Evolutionary conservation across 2,329 filamentous ascomycete genomes (phyloP).

Genomic region (Helotiales sp.): DNA sequence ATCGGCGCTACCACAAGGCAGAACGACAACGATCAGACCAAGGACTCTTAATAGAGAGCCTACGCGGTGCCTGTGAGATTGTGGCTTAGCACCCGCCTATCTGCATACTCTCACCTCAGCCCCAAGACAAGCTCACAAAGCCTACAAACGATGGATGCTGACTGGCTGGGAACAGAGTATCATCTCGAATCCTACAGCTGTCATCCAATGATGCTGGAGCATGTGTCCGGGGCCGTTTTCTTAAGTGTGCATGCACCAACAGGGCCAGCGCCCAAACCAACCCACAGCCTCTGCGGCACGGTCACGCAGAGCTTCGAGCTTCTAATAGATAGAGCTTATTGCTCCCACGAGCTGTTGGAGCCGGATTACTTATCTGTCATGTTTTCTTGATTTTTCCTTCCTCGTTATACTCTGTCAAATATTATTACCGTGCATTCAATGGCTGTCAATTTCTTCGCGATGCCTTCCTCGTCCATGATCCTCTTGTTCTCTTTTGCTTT

Average conservation of each 20-base stretch:
- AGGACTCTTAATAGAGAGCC: conserved; percentile 1
- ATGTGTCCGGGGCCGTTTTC: neutral
- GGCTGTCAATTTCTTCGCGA: conserved; percentile 37
- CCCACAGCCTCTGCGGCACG: conserved; percentile 24
- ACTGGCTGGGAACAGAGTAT: conserved; percentile 11
- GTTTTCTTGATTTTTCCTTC: neutral
- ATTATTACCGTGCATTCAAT: conserved; percentile 17
- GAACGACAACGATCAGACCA: neutral
- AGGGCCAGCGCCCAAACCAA: conserved; percentile 1
- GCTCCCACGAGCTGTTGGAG: neutral
- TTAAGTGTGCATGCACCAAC: conserved; percentile 3
- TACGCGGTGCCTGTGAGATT: conserved; percentile 23
- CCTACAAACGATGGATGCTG: conserved; percentile 21
- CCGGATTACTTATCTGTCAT: conserved; percentile 11
- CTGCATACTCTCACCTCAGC: conserved; percentile 21
- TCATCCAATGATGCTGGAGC: conserved; percentile 12
- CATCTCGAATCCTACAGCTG: conserved; percentile 17
- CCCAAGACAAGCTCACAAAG: conserved; percentile 19
- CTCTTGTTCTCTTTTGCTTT: conserved; percentile 34
- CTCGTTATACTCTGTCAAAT: neutral
- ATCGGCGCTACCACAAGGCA: neutral
- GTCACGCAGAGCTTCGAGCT: conserved; percentile 15
- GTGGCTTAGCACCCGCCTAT: conserved; percentile 26
- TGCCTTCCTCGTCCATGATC: conserved; percentile 36
- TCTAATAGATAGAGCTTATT: conserved; percentile 15